Evolutionary conservation across 2,329 filamentous ascomycete species (phyloP).

Genomic region (Nemania sp.): DNA sequence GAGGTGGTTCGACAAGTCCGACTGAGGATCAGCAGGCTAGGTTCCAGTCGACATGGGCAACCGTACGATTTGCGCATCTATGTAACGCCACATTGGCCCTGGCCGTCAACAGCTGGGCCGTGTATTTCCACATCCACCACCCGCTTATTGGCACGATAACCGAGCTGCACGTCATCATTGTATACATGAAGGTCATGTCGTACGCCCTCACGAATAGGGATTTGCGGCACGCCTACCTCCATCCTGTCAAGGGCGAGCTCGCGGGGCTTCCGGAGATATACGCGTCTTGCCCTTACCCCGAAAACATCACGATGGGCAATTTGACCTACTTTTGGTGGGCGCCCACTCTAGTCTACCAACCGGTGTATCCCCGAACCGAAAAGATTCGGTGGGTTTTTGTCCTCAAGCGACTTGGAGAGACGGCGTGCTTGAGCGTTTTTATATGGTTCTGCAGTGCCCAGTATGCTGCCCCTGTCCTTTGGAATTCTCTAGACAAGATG

Average conservation of each 20-base stretch:
- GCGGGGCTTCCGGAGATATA: constrained; percentile 81
- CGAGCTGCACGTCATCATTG: constrained; percentile 89
- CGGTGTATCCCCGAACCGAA: constrained; percentile 85
- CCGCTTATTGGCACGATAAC: constrained; percentile 90
- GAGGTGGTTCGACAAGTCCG: constrained; percentile 55
- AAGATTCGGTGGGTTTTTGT: constrained; percentile 88
- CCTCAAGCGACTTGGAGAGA: constrained; percentile 77
- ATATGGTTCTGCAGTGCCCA: constrained; percentile 96
- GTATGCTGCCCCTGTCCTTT: constrained; percentile 87
- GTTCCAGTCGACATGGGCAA: constrained; percentile 77
- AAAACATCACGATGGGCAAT: constrained; percentile 87
- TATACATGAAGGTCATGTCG: constrained; percentile 94
- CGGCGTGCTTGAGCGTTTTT: constrained; percentile 77
- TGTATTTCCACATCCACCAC: constrained; percentile 91
- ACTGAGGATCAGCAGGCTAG: constrained; percentile 65
- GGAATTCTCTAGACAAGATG: constrained; percentile 89
- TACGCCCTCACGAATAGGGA: constrained; percentile 98
- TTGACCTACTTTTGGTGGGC: constrained; percentile 98
- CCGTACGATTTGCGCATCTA: constrained; percentile 79
- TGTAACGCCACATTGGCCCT: constrained; percentile 84
- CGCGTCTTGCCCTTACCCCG: constrained; percentile 79
- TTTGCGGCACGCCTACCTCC: constrained; percentile 85
- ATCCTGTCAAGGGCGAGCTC: constrained; percentile 69
- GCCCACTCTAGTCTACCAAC: constrained; percentile 94
- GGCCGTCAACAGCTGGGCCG: constrained; percentile 77